Evolutionary conservation across 2,329 filamentous ascomycete genomes (phyloP).

Genomic region (Cladophialophora chaetospira): DNA sequence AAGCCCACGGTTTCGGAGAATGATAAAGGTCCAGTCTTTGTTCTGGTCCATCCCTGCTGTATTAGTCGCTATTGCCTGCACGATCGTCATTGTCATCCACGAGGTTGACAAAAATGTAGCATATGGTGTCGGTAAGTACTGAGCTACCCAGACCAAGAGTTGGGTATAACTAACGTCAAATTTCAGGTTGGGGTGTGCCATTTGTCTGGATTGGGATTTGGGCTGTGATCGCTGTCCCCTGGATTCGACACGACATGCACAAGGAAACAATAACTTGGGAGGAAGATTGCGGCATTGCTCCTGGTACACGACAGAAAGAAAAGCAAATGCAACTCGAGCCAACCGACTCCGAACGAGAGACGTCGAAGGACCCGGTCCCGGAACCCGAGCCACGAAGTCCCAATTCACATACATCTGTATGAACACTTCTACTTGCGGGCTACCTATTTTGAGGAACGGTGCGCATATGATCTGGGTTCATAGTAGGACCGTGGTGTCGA

Average conservation of each 20-base stretch:
- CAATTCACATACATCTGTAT: background rate
- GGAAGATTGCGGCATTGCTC: conserved; percentile 25
- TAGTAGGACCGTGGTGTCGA: too few relatives aligned
- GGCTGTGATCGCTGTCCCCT: conserved; percentile 49
- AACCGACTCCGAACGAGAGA: conserved; percentile 12
- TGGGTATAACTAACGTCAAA: background rate
- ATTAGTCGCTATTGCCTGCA: conserved; percentile 49
- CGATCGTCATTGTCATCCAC: conserved; percentile 50
- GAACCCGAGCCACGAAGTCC: conserved; percentile 17
- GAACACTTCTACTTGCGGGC: background rate
- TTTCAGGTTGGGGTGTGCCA: conserved; percentile 46
- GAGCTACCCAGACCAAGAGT: background rate
- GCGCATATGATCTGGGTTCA: too few relatives aligned
- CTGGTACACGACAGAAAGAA: conserved; percentile 11
- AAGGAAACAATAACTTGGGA: conserved; percentile 48
- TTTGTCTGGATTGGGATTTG: conserved; percentile 48
- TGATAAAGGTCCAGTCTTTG: conserved; percentile 58
- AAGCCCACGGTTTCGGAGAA: conserved; percentile 56
- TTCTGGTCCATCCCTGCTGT: conserved; percentile 59
- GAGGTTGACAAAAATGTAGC: conserved; percentile 51
- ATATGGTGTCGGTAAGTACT: conserved; percentile 42
- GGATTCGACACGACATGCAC: conserved; percentile 49
- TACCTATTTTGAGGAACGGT: background rate
- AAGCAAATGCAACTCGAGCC: conserved; percentile 16
- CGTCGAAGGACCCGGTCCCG: conserved; percentile 14